Base-by-base conservation (phyloP, 495 filamentous ascomycete species). In the Astrothelium subdiscretum region DNA sequence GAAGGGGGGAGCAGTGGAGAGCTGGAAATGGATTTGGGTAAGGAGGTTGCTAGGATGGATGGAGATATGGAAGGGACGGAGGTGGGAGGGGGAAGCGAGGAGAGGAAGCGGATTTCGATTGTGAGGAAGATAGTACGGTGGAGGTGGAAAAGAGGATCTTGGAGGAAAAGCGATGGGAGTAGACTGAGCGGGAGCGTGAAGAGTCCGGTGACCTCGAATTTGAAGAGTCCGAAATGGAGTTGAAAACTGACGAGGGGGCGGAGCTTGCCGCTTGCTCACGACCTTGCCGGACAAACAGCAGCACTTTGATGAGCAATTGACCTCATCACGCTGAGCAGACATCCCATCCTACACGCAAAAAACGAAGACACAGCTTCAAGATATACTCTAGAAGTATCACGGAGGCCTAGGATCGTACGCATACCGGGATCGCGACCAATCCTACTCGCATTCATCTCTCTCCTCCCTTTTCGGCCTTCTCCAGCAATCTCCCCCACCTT, bases 1-100 rank as follows among this genome's bases (percentile, higher is more conserved):
- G 57, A 62, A 65, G 59, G 70, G 66, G 22, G 65, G 68, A 58
- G 66, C 60, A 20, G 59, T 62, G 62, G 62, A 63, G 63, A 66
- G 66, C 42, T 67, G 48, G 62, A 63, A 24, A 59, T 31, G 42
- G 59, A 57, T 48, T 63, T 57, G 52, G 38, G 63, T 26, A 32
- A 35, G 38, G 62, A 61, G 15, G 31, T 57, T 15, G 54, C 13
- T 12, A 57, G 31, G 48, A 38, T 24, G 40, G 29, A 15, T 5
- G 59, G 61, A 42, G 51, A 60, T 44, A 13, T 57, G 59, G 32
- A 59, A 31, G 57, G 2, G 18, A 48, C 51, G 61, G 52, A 63
- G 51, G 29, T 38, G 27, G 52, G 31, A 59, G 32, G 57, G 32
- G 48, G 24, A 32, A 59, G 63, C 40, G 51, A 18, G 32, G 64